Base-by-base conservation (phyloP, 2,329 filamentous ascomycete species). In the Aspergillus ochraceoroseus region DNA sequence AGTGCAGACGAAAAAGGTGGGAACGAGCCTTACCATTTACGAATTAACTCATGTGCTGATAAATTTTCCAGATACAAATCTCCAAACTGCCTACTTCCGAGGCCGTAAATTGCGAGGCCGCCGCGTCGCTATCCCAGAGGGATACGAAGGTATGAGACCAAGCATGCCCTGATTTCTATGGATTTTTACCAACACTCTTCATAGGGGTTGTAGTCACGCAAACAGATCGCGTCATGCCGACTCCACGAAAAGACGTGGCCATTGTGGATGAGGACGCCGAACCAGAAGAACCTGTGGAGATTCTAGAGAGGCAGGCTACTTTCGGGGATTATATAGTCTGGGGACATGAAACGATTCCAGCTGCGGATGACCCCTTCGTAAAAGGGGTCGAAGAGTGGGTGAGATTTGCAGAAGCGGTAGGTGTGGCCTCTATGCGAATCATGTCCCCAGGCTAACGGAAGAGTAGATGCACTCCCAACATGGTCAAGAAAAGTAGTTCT, bases 241-340 rank as follows among this genome's bases (percentile, higher is more conserved):
- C 45, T 23, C 25, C 26, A 6, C 49, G 48, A 3, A 61, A 65
- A 12, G 58, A 68, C 9, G 58, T 64, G 23, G 70, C 69, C 1
- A 56, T 65, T 7, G 66, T 69, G 1, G 67, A 71, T 11, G 66
- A 70, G 1, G 67, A 72, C 2, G 67, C 70, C 11, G 56, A 68
- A 27, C 54, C 58, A 5, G 61, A 68, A 8, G 70, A 76, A 15
- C 71, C 76, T 1, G 75, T 79, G 7, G 71, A 71, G 13, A 66
- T 74, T 1, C 63, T 90, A 51, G 74, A 84, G 35, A 70, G 78
- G 29, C 71, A 80, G 13, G 80, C 79, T 1, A 72, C 72, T 11
- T 95, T 95, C 58, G 79, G 87, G 5, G 73, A 84, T 39, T 62
- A 95, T 35, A 67, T 87, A 2, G 74, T 95, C n/a, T 96, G 89